Evolutionary conservation across 305 asterid genomes (phyloP).

Genomic region (Stenogyne calaminthoides): DNA sequence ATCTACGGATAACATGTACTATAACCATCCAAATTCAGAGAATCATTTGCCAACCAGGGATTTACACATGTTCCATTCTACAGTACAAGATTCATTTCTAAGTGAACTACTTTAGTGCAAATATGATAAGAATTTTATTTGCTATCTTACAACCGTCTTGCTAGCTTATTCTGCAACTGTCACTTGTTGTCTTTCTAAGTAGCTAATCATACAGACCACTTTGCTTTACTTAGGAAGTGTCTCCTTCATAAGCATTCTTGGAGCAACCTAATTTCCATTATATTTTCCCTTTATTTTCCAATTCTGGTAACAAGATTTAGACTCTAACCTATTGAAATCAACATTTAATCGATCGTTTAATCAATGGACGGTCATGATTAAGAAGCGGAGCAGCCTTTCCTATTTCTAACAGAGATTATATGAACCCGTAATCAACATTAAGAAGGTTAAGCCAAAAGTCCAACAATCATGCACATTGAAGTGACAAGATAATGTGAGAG

Average conservation of each 20-base stretch:
- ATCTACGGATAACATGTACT: constrained; percentile 6
- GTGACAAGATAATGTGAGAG: neutral
- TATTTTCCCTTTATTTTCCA: constrained; percentile 1
- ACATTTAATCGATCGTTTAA: neutral
- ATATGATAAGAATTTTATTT: neutral
- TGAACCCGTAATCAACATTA: neutral
- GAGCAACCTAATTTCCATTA: neutral
- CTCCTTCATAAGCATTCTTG: neutral
- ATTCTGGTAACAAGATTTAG: neutral
- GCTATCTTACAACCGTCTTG: constrained; percentile 18
- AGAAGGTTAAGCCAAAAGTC: constrained; percentile 12
- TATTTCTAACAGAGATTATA: constrained; percentile 2
- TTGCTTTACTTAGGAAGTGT: constrained; percentile 6
- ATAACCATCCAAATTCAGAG: constrained; percentile 8
- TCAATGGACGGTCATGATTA: neutral
- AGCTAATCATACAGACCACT: constrained; percentile 14
- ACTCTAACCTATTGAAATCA: constrained; percentile 7
- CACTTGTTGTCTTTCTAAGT: neutral
- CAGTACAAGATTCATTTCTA: constrained; percentile 9
- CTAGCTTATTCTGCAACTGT: neutral
- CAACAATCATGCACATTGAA: constrained; percentile 2
- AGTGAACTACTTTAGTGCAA: constrained; percentile 3
- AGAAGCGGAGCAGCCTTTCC: constrained; percentile 14
- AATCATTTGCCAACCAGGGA: neutral
- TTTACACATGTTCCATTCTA: constrained; percentile 5